Base-by-base conservation (phyloP, 108 stramenopile genomes). In the Seminavis robusta region DNA sequence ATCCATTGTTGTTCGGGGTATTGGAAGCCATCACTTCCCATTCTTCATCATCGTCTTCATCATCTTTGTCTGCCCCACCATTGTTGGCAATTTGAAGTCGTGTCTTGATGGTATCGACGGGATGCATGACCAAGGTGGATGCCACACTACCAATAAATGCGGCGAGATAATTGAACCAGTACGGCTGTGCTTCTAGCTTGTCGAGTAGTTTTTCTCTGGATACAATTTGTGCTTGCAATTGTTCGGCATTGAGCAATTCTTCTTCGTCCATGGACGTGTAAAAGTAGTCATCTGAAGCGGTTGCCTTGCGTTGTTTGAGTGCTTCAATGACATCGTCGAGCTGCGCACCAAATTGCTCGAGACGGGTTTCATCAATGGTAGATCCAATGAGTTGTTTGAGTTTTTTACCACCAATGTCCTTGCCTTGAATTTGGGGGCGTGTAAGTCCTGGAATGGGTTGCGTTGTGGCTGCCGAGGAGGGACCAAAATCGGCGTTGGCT, bases 101-200 rank as follows among this genome's bases (percentile, higher is more conserved):
- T 20, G 56, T 58, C 39, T 76, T 76, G 26, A 69, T 51, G n/a
- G 74, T 76, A 46, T 76, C 74, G 33, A 76, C 27, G 19, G 75
- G 75, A 44, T 76, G 71, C 68, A 76, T 53, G 37, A 76, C 32
- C 1, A 66, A 32, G 10, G 70, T 76, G 10, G 50, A 45, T 2
- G 60, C 47, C 0, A 33, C 26, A 7, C 48, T 51, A 6, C 65
- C 75, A 30, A 56, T 20, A 28, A 69, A 64, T 33, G 65, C 73
- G 4, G 73, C 58, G 29, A 63, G 50, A 50, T 74, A 74, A 44
- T 54, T 64, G 31, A 67, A 57, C 66, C 65, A 74, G 33, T 55
- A 56, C 0, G 73, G 73, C 56, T 74, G 57, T 4, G 26, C 42
- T 32, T 54, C 53, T 0, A 74, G 29, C 32, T 55, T 52, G 16